Conservation (phyloP, 2,329 filamentous ascomycete species). For the Elsinoe batatas region DNA sequence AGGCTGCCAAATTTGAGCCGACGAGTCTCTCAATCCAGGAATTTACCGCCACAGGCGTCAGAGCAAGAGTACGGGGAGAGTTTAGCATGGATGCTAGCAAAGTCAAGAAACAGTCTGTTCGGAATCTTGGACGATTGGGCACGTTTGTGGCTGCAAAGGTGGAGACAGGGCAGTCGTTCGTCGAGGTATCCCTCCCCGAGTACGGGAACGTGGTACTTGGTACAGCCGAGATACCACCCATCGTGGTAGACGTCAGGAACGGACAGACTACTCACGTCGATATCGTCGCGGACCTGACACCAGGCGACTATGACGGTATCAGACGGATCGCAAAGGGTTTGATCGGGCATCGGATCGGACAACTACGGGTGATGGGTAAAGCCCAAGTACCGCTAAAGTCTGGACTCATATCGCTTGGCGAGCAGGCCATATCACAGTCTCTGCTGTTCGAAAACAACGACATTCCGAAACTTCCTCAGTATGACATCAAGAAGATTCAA, state of each 20-base stretch:
- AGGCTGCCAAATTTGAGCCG: conserved; percentile 72
- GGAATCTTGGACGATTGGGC: conserved; percentile 64
- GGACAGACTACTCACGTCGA: conserved; percentile 69
- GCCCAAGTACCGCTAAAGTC: conserved; percentile 66
- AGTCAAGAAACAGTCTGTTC: conserved; percentile 60
- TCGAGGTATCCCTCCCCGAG: conserved; percentile 72
- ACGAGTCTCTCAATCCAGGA: conserved; percentile 77
- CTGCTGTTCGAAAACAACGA: conserved; percentile 63
- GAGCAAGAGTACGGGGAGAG: conserved; percentile 69
- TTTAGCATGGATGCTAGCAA: conserved; percentile 70
- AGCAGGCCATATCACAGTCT: conserved; percentile 63
- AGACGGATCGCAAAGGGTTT: conserved; percentile 78
- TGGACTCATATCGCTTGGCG: conserved; percentile 69
- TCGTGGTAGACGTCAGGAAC: conserved; percentile 68
- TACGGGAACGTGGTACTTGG: conserved; percentile 71
- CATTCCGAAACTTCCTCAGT: conserved; percentile 67
- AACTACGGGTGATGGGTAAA: conserved; percentile 62
- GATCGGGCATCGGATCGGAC: conserved; percentile 65
- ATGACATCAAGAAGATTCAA: conserved; percentile 72
- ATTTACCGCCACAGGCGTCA: conserved; percentile 68
- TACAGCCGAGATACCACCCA: conserved; percentile 61
- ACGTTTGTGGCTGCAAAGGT: conserved; percentile 73
- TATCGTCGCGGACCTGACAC: conserved; percentile 64
- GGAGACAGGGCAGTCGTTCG: conserved; percentile 60
- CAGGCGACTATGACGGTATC: conserved; percentile 68